A percentile compares a stretch with the other conserved stretches of the same genome.
Evolutionary conservation across 2,329 filamentous ascomycete genomes (phyloP).

Genomic region (Coniochaeta pulveracea): DNA sequence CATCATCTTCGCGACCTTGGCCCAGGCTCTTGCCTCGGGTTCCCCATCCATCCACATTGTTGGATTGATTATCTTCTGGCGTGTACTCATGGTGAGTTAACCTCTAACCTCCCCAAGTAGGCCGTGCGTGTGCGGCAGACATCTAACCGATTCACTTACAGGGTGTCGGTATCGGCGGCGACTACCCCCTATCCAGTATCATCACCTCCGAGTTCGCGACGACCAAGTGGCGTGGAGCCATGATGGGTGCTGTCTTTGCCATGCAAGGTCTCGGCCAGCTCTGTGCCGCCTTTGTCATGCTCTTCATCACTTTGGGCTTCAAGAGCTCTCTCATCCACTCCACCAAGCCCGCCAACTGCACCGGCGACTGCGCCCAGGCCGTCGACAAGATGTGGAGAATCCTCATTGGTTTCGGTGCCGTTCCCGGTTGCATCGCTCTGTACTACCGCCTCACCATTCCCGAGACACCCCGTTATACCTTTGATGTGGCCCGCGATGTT

Average conservation of each 20-base stretch:
- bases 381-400: conserved; percentile 85
- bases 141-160: conserved; percentile 13
- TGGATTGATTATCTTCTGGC: conserved; percentile 68
- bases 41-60: conserved; percentile 53
- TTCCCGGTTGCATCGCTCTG: conserved; percentile 70
- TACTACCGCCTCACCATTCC: conserved; percentile 82
- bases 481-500: conserved; percentile 62
- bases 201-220: conserved; percentile 84
- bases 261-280: conserved; percentile 83
- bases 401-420: conserved; percentile 69
- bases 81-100: conserved; percentile 53
- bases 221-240: conserved; percentile 74
- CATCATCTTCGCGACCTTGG: conserved; percentile 69
- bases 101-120: neutral
- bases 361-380: conserved; percentile 51
- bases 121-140: neutral
- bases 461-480: conserved; percentile 63
- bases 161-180: conserved; percentile 59
- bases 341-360: conserved; percentile 41
- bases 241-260: conserved; percentile 79
- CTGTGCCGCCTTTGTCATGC: conserved; percentile 60
- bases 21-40: conserved; percentile 53
- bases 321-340: conserved; percentile 47
- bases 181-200: conserved; percentile 72
- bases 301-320: conserved; percentile 65